Base-by-base conservation (phyloP, 345 rosid genomes). In the Streptanthus diversifolius region DNA sequence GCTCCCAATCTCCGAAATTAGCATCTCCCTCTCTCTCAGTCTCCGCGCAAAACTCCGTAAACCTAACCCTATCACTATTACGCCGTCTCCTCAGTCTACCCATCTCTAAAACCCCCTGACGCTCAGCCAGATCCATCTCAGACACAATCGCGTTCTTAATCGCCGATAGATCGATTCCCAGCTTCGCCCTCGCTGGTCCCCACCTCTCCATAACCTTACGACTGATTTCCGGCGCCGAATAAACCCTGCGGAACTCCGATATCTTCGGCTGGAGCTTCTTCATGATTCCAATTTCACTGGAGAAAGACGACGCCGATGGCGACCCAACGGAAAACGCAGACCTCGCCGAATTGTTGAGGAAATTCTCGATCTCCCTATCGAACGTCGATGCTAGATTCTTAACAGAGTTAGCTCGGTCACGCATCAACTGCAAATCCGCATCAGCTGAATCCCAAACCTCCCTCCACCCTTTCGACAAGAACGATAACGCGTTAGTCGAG, bases 401-500 rank as follows among this genome's bases (percentile, higher is more conserved):
- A 71, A 95, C 86, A 11, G 96, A 86, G 51, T 86, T 91, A 61
- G 99, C 99, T 58, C 99, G 86, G 68, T 90, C 80, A 17, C 82
- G 78, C 84, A 95, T 90, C 71, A 91, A 76, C 76, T 83, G 96
- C 70, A 95, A 76, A 78, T 95, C 97, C 55, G 97, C 99, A 78
- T 86, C 97, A 2, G 99, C 95, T 8, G 97, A 95, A 76, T 91
- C 88, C 2, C 88, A 83, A 40, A 95, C 99, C 76, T 91, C 99
- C 22, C 89, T 81, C 97, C 93, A 95, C 25, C 99, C 92, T 79
- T 79, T 88, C 10, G 97, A 88, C 1, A 93, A 63, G 68, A 91
- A 85, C 11, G 97, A 88, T 63, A 95, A 88, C 43, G 97, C 90
- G 64, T 65, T 84, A 40, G 86, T 86, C 37, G 87, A 74, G 8